phyloP scores from a whole-genome alignment of 2,329 filamentous ascomycete species.

The Fusarium hainanense region DNA sequence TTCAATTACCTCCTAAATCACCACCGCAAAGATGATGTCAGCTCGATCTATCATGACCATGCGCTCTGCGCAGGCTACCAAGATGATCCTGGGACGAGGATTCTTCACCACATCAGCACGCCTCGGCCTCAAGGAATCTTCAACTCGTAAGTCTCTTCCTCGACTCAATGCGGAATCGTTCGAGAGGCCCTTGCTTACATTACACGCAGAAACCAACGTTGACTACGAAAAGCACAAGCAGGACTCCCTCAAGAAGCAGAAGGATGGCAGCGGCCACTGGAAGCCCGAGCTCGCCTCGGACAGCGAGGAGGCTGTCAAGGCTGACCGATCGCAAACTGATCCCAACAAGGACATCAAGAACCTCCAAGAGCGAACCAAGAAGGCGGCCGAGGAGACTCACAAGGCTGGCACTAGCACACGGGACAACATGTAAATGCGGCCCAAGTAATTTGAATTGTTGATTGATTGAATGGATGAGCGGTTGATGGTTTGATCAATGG shows the following conservation, averaged over 20 bases:
- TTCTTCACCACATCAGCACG: conserved; percentile 44
- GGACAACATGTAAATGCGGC: conserved; percentile 53
- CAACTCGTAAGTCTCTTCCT: conserved; percentile 46
- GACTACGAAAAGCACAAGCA: conserved; percentile 69
- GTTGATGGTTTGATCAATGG: conserved; percentile 3
- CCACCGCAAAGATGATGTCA: conserved; percentile 40
- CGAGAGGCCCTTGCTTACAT: neutral
- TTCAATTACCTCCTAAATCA: neutral
- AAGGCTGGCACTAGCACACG: conserved; percentile 62
- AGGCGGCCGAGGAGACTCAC: conserved; percentile 57
- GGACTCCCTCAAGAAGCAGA: conserved; percentile 73
- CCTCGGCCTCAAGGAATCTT: conserved; percentile 53
- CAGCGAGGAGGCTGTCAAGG: conserved; percentile 81
- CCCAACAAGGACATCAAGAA: conserved; percentile 55
- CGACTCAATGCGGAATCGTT: neutral
- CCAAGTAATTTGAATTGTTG: neutral
- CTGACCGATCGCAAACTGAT: conserved; percentile 61
- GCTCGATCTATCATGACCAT: conserved; percentile 38
- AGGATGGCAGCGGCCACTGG: conserved; percentile 78
- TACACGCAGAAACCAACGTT: conserved; percentile 48
- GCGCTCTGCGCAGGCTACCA: conserved; percentile 36
- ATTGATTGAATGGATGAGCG: conserved; percentile 4
- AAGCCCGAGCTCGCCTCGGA: conserved; percentile 80
- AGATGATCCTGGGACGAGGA: conserved; percentile 42
- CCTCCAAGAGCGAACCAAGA: conserved; percentile 70